Conservation (phyloP, 345 rosid genomes). For the Angophora floribunda region DNA sequence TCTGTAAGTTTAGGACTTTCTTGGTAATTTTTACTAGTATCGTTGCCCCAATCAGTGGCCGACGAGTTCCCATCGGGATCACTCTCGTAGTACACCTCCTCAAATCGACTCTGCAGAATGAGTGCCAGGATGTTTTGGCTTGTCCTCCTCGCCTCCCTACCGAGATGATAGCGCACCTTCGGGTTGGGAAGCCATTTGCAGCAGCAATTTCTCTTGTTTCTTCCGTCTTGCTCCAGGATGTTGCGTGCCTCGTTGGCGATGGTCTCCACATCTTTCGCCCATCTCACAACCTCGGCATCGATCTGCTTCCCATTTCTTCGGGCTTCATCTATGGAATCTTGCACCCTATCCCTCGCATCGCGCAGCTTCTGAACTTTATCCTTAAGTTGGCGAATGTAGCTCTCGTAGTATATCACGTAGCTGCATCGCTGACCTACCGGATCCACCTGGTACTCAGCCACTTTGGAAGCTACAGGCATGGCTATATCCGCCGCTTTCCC, state of each 20-base stretch:
- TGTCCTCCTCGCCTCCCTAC: neutral
- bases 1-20: too few species aligned
- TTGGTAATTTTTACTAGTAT: too few species aligned
- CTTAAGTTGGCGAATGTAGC: neutral
- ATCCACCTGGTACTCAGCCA: neutral
- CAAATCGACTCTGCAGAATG: neutral
- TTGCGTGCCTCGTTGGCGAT: neutral
- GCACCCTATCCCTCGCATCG: neutral
- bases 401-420: neutral
- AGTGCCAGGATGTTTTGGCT: neutral
- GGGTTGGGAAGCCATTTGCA: neutral
- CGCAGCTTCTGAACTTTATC: neutral
- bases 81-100: neutral
- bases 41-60: too few species aligned
- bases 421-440: neutral
- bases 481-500: neutral
- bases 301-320: neutral
- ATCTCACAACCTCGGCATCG: neutral
- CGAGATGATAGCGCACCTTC: neutral
- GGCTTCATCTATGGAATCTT: neutral
- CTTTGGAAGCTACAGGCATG: neutral
- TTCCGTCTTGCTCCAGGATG: neutral
- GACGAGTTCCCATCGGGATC: neutral
- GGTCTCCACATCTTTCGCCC: neutral
- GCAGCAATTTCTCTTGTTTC: neutral